Percentiles rank a stretch among this genome's conserved stretches.
phyloP scores from a whole-genome alignment of 768 basidiomycete species.

The Grammothele lineata region DNA sequence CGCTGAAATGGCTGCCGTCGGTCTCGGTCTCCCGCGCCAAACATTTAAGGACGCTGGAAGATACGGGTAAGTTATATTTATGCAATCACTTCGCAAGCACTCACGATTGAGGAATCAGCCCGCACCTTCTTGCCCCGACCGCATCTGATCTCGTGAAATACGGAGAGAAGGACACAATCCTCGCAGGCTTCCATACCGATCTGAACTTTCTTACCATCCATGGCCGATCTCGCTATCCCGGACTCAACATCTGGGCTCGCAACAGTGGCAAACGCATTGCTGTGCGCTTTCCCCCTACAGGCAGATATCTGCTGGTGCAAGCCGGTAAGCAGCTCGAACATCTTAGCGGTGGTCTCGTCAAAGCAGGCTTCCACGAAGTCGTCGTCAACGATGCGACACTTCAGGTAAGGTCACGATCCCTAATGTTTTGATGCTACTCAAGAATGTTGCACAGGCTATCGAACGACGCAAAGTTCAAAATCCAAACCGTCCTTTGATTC shows the following conservation, averaged over 20 bases:
- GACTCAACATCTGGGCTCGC: conserved; percentile 91
- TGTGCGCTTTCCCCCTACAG: conserved; percentile 80
- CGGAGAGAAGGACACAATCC: conserved; percentile 73
- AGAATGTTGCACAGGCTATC: conserved; percentile 45
- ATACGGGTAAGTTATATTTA: conserved; percentile 60
- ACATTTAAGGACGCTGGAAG: conserved; percentile 74
- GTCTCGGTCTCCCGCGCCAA: conserved; percentile 68
- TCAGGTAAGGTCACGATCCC: conserved; percentile 35
- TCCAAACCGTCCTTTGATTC: conserved; percentile 80
- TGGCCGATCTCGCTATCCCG: conserved; percentile 82
- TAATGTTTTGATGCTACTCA: neutral
- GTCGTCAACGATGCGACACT: conserved; percentile 82
- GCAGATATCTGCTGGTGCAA: conserved; percentile 83
- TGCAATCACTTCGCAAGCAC: neutral
- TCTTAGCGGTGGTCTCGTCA: conserved; percentile 77
- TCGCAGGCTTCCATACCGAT: conserved; percentile 93
- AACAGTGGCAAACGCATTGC: conserved; percentile 89
- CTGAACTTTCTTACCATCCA: conserved; percentile 93
- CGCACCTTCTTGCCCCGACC: conserved; percentile 90
- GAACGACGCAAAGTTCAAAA: conserved; percentile 50
- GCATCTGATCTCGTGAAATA: conserved; percentile 86
- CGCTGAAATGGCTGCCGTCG: conserved; percentile 85
- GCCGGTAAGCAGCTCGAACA: conserved; percentile 96
- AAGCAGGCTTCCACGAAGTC: conserved; percentile 94
- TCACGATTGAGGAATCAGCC: conserved; percentile 34